These are phyloP conservation scores for Zygosaccharomyces bisporus DNA, from an alignment of 805 yeast genomes.

Conservation along the genomic window DNA sequence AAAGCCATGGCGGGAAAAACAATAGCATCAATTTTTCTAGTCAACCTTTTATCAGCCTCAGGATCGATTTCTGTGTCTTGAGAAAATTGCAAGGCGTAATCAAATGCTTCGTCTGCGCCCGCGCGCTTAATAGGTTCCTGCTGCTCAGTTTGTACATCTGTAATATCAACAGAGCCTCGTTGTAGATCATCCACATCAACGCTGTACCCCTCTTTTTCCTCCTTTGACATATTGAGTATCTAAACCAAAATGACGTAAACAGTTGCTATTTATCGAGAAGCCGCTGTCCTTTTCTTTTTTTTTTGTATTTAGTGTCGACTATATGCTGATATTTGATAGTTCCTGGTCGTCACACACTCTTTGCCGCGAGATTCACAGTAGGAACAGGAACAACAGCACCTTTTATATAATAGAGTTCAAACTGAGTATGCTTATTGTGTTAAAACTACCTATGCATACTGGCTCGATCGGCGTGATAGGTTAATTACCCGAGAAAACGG, in stretches of 20 bases:
- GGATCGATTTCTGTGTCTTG: conserved; percentile 18
- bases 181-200: conserved; percentile 8
- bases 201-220: conserved; percentile 7
- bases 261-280: background rate
- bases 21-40: conserved; percentile 44
- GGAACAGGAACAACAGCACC: background rate
- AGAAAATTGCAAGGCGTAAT: conserved; percentile 9
- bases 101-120: conserved; percentile 11
- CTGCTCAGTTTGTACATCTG: conserved; percentile 6
- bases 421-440: background rate
- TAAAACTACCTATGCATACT: background rate
- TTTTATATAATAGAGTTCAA: background rate
- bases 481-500: conserved; percentile 6
- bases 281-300: background rate
- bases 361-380: background rate
- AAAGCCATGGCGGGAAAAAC: conserved; percentile 48
- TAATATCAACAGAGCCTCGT: conserved; percentile 10
- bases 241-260: too few species aligned
- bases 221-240: conserved; percentile 6
- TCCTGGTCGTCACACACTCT: background rate
- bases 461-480: conserved; percentile 2
- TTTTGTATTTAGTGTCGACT: background rate
- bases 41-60: conserved; percentile 32
- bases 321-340: background rate
- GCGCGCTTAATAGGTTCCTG: background rate